Evolutionary conservation across 371 early-diverging fungal genomes (phyloP), one percentile per base, ranked within the genome.

Genomic region (Mucor racemosus): DNA sequence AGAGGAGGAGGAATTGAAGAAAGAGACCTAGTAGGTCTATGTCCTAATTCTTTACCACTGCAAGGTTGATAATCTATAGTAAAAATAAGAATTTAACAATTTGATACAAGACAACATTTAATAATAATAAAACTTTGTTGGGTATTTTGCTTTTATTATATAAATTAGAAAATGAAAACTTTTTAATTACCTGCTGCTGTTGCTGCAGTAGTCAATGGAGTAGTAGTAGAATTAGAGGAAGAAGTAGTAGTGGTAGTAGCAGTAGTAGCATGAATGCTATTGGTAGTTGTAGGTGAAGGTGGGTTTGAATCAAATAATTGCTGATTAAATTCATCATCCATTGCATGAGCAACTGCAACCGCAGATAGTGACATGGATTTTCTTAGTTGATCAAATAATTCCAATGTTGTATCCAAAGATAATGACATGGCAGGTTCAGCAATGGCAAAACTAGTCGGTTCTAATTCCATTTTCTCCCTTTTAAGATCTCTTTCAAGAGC

Each of bases 401-500:
- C 85, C 56, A 87, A 85, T 9, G 87, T 81, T 5, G 85, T 74
- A 61, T 86, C 87, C 58, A 86, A 76, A 0, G 87, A 82, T 34
- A 87, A 73, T 1, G 85, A 84, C 17, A 78, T 75, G 13, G 88
- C 88, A 7, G 90, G 88, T 40, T 87, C 86, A 14, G 86, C 74
- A 8, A 86, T 75, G 8, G 90, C 86, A 17, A 80, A 58, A 14
- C 94, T 95, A 0, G 94, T 93, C 1, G 95, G 88, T 66, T 93
- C 92, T 4, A 88, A 77, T 2, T 91, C 93, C 64, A 90, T 85
- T 31, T 92, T 88, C 78, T 99, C 99, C 53, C 99, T 88, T 81
- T 98, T 96, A 39, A 99, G 78, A 77, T 99, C 99, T 55, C 99
- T 90, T 78, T 99, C 99, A 54, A 99, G 84, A 10, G 99, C 99